These are phyloP conservation scores for Exophiala xenobiotica DNA, from an alignment of 2,329 filamentous ascomycete genomes.

Conservation along the genomic window DNA sequence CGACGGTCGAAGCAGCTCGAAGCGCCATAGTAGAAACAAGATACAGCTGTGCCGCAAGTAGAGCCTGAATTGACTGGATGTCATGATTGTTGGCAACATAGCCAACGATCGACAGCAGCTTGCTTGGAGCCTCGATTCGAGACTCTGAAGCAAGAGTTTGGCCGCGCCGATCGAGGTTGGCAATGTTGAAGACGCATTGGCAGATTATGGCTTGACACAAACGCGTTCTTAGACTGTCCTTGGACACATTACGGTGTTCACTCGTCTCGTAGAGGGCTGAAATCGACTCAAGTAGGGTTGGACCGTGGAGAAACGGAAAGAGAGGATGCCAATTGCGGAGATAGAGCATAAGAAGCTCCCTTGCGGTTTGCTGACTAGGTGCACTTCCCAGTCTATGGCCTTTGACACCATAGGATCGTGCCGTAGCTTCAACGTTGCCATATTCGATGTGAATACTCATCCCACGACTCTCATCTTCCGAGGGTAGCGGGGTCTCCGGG, in stretches of 20 bases:
- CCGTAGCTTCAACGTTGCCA: neutral
- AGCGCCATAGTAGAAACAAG: slow-evolving; percentile 57
- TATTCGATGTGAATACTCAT: slow-evolving; percentile 10
- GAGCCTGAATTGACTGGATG: slow-evolving; percentile 47
- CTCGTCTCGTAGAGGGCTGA: slow-evolving; percentile 39
- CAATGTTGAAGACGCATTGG: slow-evolving; percentile 57
- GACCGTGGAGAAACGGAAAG: slow-evolving; percentile 58
- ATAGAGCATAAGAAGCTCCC: slow-evolving; percentile 42
- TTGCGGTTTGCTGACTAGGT: slow-evolving; percentile 36
- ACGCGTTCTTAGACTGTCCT: slow-evolving; percentile 39
- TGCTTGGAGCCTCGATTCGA: slow-evolving; percentile 47
- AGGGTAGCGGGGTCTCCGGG: slow-evolving; percentile 7
- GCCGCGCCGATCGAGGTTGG: slow-evolving; percentile 40
- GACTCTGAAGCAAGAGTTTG: slow-evolving; percentile 46
- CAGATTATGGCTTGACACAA: slow-evolving; percentile 49
- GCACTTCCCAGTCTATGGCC: slow-evolving; percentile 31
- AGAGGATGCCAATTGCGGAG: slow-evolving; percentile 52
- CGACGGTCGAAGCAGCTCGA: slow-evolving; percentile 57
- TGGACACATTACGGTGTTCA: slow-evolving; percentile 33
- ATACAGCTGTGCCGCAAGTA: slow-evolving; percentile 55
- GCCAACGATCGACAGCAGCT: slow-evolving; percentile 52
- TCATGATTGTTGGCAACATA: slow-evolving; percentile 49
- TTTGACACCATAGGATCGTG: slow-evolving; percentile 11
- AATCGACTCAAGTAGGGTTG: slow-evolving; percentile 50
- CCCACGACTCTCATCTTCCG: neutral